Evolutionary conservation across 208 protist genomes (phyloP).

Genomic region (Trypanosomatidae sp.): DNA sequence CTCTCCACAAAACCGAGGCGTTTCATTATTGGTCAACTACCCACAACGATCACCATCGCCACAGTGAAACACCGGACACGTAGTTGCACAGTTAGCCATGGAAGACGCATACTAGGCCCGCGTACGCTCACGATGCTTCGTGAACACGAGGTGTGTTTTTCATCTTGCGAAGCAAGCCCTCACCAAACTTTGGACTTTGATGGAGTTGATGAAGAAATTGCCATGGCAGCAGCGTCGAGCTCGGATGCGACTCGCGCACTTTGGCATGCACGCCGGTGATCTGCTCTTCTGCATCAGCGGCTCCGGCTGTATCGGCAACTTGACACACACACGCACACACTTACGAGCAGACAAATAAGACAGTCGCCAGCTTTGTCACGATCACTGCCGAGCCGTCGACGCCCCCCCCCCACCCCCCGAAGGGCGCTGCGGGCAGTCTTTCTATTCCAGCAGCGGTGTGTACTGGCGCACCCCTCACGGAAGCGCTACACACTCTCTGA

Average conservation of each 20-base stretch:
- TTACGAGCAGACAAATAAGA: neutral
- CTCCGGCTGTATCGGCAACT: neutral
- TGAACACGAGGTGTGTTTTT: neutral
- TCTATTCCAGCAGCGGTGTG: neutral
- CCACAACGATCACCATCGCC: neutral
- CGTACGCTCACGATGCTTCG: neutral
- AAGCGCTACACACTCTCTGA: neutral
- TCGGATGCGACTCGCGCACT: no score
- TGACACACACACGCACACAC: conserved; percentile 1
- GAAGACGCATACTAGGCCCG: neutral
- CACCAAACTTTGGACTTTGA: no score
- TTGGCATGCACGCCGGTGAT: no score
- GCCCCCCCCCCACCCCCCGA: neutral
- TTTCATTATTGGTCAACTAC: neutral
- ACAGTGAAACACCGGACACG: neutral
- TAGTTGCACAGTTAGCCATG: neutral
- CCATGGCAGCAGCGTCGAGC: no score
- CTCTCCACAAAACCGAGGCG: neutral
- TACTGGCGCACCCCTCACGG: neutral
- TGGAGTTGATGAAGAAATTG: no score
- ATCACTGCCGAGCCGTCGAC: neutral
- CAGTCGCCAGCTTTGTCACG: neutral
- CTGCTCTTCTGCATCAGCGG: no score
- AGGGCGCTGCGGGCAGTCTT: neutral
- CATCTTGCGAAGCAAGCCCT: no score